These are phyloP conservation scores for Penicillium oxalicum DNA, from an alignment of 2,329 filamentous ascomycete genomes.

Conservation along the genomic window DNA sequence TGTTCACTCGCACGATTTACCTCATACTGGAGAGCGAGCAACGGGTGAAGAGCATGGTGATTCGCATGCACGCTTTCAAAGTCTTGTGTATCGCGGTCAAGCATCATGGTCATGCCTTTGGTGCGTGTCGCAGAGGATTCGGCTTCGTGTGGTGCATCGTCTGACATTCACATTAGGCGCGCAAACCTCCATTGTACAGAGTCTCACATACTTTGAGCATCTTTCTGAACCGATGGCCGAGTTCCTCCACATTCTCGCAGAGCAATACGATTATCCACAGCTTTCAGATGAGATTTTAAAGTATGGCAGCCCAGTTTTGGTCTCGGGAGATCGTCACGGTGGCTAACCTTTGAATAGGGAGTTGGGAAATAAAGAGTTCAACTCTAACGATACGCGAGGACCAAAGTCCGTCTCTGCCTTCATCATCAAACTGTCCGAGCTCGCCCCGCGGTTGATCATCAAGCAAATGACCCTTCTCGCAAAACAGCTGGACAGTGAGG, in stretches of 20 bases:
- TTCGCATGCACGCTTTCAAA: conserved; percentile 96
- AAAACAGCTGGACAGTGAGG: conserved; percentile 92
- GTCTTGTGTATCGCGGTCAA: conserved; percentile 95
- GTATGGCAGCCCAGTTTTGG: conserved; percentile 22
- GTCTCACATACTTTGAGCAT: conserved; percentile 96
- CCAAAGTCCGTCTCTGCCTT: conserved; percentile 96
- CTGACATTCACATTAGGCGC: conserved; percentile 55
- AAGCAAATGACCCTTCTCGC: conserved; percentile 95
- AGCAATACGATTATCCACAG: conserved; percentile 97
- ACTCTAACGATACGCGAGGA: conserved; percentile 88
- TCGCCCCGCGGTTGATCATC: conserved; percentile 85
- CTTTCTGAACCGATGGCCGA: conserved; percentile 99
- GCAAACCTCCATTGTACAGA: conserved; percentile 96
- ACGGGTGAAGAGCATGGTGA: conserved; percentile 77
- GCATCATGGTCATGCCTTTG: conserved; percentile 94
- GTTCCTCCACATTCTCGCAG: conserved; percentile 88
- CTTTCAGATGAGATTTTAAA: conserved; percentile 84
- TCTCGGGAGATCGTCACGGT: neutral
- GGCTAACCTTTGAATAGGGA: conserved; percentile 50
- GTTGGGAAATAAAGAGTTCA: conserved; percentile 96
- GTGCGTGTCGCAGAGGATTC: conserved; percentile 41
- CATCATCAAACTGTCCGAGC: conserved; percentile 84
- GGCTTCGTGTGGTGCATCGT: neutral
- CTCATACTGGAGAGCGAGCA: conserved; percentile 91
- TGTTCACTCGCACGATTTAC: conserved; percentile 90